Evolutionary conservation across 2,329 filamentous ascomycete species (phyloP).

Genomic region (Aspergillus chevalieri): DNA sequence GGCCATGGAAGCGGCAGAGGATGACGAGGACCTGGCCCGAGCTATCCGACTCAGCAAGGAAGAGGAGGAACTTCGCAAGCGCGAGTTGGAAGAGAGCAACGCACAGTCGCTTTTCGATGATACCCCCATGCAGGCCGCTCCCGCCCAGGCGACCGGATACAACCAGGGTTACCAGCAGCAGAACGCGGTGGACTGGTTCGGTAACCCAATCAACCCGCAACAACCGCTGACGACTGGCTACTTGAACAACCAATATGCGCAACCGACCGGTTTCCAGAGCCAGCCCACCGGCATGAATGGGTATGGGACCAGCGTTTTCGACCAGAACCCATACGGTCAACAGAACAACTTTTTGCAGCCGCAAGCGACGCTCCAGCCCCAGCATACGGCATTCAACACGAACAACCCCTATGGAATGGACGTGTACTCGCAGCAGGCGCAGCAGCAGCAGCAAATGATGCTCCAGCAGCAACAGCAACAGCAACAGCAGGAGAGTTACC

Average conservation of each 20-base stretch:
- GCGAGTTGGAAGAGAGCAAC: constrained; percentile 81
- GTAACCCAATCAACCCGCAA: constrained; percentile 82
- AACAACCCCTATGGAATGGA: constrained; percentile 52
- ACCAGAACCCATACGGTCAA: constrained; percentile 47
- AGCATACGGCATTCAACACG: constrained; percentile 53
- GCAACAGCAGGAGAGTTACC: constrained; percentile 53
- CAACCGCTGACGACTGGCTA: constrained; percentile 62
- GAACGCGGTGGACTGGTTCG: constrained; percentile 92
- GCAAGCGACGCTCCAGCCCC: constrained; percentile 50
- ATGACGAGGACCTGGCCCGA: constrained; percentile 87
- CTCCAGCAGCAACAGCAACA: constrained; percentile 34
- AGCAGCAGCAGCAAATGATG: constrained; percentile 30
- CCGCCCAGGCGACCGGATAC: constrained; percentile 77
- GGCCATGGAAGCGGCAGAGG: constrained; percentile 55
- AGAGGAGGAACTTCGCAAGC: constrained; percentile 74
- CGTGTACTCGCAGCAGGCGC: constrained; percentile 46
- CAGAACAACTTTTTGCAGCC: constrained; percentile 44
- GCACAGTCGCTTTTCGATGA: constrained; percentile 86
- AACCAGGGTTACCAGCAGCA: constrained; percentile 98
- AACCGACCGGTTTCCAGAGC: constrained; percentile 65
- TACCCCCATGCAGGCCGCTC: constrained; percentile 54
- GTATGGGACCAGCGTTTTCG: constrained; percentile 63
- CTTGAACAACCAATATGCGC: constrained; percentile 63
- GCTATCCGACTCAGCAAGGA: constrained; percentile 94
- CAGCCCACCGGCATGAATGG: constrained; percentile 62